A percentile compares a stretch with the other conserved stretches of the same genome.
Conservation (phyloP, 306 rosid genomes). For the Vigna hirtella region DNA sequence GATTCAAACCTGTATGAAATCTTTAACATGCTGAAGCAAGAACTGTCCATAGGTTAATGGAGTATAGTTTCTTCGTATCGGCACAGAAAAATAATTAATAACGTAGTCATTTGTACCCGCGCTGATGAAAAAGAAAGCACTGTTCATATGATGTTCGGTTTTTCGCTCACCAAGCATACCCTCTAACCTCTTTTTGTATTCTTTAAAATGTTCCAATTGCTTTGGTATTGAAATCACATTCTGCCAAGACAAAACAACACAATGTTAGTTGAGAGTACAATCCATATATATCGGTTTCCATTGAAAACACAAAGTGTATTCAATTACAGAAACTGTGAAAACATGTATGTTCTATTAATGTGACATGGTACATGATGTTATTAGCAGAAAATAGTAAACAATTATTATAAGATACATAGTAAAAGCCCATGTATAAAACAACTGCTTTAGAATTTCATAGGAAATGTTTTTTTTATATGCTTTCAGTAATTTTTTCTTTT, state of each 20-base stretch:
- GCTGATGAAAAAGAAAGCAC: slow-evolving; percentile 62
- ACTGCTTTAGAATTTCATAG: neutral
- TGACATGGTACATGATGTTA: neutral
- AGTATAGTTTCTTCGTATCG: slow-evolving; percentile 53
- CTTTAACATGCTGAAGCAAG: slow-evolving; percentile 53
- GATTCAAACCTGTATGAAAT: slow-evolving; percentile 61
- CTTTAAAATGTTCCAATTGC: slow-evolving; percentile 69
- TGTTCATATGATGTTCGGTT: slow-evolving; percentile 50
- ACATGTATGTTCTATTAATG: neutral
- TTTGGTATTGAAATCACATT: slow-evolving; percentile 58
- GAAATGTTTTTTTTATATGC: too few relatives aligned
- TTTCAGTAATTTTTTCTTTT: too few relatives aligned
- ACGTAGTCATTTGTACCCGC: slow-evolving; percentile 87
- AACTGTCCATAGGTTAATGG: slow-evolving; percentile 51
- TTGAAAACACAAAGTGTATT: neutral
- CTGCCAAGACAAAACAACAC: slow-evolving; percentile 44
- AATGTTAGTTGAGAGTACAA: neutral
- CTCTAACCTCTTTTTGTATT: slow-evolving; percentile 64
- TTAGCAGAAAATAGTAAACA: too few relatives aligned
- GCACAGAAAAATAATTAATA: slow-evolving; percentile 62
- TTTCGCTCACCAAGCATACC: slow-evolving; percentile 51
- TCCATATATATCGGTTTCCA: neutral
- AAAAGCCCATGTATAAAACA: neutral
- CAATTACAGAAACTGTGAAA: neutral
- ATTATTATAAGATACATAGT: neutral